Evolutionary conservation across 352 stramenopile species (phyloP).

Genomic region (Phytophthora nicotianae): DNA sequence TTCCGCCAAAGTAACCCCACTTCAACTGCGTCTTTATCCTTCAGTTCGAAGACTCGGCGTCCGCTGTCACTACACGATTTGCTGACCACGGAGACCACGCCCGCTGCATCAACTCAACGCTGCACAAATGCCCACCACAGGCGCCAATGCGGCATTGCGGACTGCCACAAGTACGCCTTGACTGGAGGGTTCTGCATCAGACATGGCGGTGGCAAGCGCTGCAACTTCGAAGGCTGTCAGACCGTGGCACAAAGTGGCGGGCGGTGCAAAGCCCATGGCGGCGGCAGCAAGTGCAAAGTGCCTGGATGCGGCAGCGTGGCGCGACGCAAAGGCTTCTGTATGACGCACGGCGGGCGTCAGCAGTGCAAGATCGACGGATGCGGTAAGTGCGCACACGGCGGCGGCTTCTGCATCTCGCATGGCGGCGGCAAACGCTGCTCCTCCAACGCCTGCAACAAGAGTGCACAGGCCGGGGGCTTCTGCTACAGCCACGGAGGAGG

Average conservation of each 20-base stretch:
- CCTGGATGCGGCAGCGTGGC: slow-evolving; percentile 63
- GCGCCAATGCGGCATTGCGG: slow-evolving; percentile 60
- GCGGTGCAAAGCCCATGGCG: slow-evolving; percentile 83
- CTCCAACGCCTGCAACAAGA: slow-evolving; percentile 60
- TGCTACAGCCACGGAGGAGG: slow-evolving; percentile 84
- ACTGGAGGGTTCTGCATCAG: slow-evolving; percentile 75
- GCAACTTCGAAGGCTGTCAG: slow-evolving; percentile 54
- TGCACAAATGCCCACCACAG: slow-evolving; percentile 45
- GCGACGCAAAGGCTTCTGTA: slow-evolving; percentile 73
- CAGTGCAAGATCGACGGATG: slow-evolving; percentile 77
- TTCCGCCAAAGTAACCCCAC: background rate
- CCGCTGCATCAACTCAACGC: slow-evolving; percentile 13
- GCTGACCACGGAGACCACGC: slow-evolving; percentile 39
- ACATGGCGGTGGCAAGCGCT: slow-evolving; percentile 81
- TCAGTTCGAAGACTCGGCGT: slow-evolving; percentile 44
- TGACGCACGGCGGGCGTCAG: slow-evolving; percentile 72
- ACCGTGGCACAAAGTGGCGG: slow-evolving; percentile 83
- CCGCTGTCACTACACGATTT: slow-evolving; percentile 60
- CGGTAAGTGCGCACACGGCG: slow-evolving; percentile 75
- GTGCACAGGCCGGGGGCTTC: slow-evolving; percentile 73
- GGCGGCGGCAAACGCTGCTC: slow-evolving; percentile 76
- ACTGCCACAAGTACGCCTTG: slow-evolving; percentile 72
- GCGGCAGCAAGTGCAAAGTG: slow-evolving; percentile 81
- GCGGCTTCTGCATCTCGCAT: slow-evolving; percentile 75
- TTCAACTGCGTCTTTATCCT: background rate